phyloP scores from a whole-genome alignment of 345 rosid genomes.

The Citrus mangshanensis region DNA sequence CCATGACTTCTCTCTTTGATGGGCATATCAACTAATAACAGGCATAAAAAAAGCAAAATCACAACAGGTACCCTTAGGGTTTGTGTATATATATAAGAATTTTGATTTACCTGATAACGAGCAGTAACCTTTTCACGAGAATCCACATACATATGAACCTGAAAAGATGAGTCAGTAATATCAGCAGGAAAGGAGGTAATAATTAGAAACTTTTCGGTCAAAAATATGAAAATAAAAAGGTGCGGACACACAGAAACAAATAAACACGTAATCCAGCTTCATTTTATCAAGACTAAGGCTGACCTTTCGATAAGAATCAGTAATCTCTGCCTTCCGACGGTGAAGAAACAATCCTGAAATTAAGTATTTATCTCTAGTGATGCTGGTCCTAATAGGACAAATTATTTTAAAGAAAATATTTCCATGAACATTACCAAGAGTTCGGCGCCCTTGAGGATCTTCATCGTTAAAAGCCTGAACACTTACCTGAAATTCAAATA shows the following conservation, averaged over 20 bases:
- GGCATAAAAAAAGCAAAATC: background rate
- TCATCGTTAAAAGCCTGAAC: slow-evolving; percentile 93
- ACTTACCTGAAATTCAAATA: slow-evolving; percentile 57
- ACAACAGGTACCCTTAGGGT: background rate
- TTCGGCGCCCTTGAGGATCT: slow-evolving; percentile 97
- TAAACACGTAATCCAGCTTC: background rate
- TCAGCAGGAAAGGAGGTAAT: background rate
- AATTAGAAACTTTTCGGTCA: background rate
- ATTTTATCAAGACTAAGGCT: slow-evolving; percentile 15
- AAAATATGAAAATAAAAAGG: background rate
- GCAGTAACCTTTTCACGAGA: slow-evolving; percentile 94
- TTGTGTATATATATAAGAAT: background rate
- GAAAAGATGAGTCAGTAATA: slow-evolving; percentile 23
- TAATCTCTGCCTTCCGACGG: slow-evolving; percentile 81
- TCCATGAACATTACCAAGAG: slow-evolving; percentile 56
- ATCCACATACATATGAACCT: slow-evolving; percentile 81
- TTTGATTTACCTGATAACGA: slow-evolving; percentile 73
- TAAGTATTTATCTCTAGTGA: slow-evolving; percentile 8
- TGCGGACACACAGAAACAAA: background rate
- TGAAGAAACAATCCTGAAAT: slow-evolving; percentile 89
- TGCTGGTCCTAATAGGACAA: background rate
- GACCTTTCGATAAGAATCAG: slow-evolving; percentile 77
- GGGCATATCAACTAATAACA: slow-evolving; percentile 75
- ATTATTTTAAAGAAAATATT: background rate
- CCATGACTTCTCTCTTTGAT: slow-evolving; percentile 91